Percentiles rank a stretch among this genome's conserved stretches.
Evolutionary conservation across 1,284 basidiomycete genomes (phyloP).

Genomic region (Ganoderma leucocontextum): DNA sequence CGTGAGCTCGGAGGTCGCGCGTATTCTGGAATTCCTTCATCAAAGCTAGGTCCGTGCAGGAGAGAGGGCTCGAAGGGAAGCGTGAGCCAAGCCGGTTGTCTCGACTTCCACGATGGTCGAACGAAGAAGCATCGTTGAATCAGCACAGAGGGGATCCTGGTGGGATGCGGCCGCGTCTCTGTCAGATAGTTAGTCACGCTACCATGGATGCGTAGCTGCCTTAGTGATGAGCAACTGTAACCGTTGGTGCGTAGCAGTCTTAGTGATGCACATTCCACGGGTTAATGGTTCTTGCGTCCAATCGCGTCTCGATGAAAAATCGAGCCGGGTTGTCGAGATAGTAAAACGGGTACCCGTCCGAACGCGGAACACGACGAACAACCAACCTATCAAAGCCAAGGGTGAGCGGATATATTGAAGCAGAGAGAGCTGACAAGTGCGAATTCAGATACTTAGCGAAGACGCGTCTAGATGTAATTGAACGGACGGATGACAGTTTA

Average conservation of each 20-base stretch:
- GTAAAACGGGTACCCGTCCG: too few species aligned
- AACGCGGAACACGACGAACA: neutral
- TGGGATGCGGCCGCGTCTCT: neutral
- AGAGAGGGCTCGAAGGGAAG: slow-evolving; percentile 9
- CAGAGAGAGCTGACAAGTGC: neutral
- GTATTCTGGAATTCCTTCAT: slow-evolving; percentile 19
- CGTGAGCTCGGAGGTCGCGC: slow-evolving; percentile 31
- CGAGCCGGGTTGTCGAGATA: neutral
- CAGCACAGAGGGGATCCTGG: slow-evolving; percentile 1
- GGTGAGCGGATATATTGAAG: neutral
- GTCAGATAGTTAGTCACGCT: slow-evolving; percentile 1
- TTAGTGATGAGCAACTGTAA: neutral
- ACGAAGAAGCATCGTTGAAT: slow-evolving; percentile 4
- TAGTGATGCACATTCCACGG: neutral
- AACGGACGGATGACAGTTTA: too few species aligned
- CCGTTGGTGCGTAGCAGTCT: neutral
- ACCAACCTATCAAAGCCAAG: neutral
- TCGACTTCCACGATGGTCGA: slow-evolving; percentile 18
- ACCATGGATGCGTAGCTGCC: neutral
- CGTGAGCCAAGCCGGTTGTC: neutral
- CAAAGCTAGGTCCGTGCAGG: slow-evolving; percentile 5
- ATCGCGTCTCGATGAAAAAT: neutral
- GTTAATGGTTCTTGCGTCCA: neutral
- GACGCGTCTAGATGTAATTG: too few species aligned
- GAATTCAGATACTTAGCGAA: too few species aligned